Conservation (phyloP, 2,329 filamentous ascomycete species). For the Hortaea sp. region DNA sequence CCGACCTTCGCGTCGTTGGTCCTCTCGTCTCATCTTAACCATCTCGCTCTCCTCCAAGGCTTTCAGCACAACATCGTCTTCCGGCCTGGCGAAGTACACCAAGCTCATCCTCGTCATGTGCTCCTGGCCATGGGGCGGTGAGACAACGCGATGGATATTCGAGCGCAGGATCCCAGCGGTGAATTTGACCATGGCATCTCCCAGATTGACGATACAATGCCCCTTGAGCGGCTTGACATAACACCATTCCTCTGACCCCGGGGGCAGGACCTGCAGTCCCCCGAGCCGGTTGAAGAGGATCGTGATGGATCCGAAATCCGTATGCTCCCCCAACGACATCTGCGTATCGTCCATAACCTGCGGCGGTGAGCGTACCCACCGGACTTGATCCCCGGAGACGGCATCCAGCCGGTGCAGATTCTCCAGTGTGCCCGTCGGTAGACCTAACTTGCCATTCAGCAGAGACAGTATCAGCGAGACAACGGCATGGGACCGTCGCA, state of each 20-base stretch:
- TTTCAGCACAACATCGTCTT: constrained; percentile 35
- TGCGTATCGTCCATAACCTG: constrained; percentile 33
- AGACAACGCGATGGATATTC: constrained; percentile 39
- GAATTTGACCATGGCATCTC: constrained; percentile 37
- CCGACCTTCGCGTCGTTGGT: constrained; percentile 22
- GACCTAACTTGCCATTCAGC: constrained; percentile 33
- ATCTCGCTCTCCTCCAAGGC: constrained; percentile 20
- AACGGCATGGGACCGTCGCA: constrained; percentile 34
- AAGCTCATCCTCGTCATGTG: constrained; percentile 39
- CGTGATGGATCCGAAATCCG: constrained; percentile 46
- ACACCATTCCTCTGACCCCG: constrained; percentile 32
- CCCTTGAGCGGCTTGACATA: constrained; percentile 42
- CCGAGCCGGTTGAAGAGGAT: constrained; percentile 47
- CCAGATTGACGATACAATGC: constrained; percentile 37
- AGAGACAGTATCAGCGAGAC: constrained; percentile 34
- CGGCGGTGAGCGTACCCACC: constrained; percentile 40
- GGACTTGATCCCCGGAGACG: constrained; percentile 41
- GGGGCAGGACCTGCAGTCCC: constrained; percentile 43
- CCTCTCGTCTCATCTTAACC: constrained; percentile 10
- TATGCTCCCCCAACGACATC: constrained; percentile 40
- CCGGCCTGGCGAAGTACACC: constrained; percentile 46
- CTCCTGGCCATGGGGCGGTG: constrained; percentile 38
- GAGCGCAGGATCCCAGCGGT: constrained; percentile 25
- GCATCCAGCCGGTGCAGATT: constrained; percentile 35
- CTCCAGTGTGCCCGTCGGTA: constrained; percentile 32